These are phyloP conservation scores for Cymodocea nodosa DNA, from an alignment of 116 monocot species.

Conservation along the genomic window DNA sequence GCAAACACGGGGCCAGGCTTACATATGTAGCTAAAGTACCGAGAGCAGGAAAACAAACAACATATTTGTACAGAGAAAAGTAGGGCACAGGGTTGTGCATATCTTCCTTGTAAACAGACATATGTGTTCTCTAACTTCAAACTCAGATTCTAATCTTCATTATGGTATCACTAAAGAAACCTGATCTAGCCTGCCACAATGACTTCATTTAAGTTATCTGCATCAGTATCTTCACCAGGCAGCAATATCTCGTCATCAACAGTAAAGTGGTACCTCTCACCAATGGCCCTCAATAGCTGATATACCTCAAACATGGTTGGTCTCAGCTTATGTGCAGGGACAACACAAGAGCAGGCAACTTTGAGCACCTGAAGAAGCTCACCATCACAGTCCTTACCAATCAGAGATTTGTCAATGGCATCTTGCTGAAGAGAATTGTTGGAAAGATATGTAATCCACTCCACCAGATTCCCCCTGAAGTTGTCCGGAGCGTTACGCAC, in stretches of 20 bases:
- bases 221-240: constrained; percentile 10
- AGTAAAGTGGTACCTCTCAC: constrained; percentile 47
- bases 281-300: constrained; percentile 47
- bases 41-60: background rate
- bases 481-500: constrained; percentile 38
- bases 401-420: constrained; percentile 35
- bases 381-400: constrained; percentile 33
- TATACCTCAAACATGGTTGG: constrained; percentile 67
- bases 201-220: constrained; percentile 32
- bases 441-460: constrained; percentile 51
- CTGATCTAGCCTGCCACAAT: constrained; percentile 23
- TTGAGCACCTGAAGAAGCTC: constrained; percentile 59
- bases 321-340: constrained; percentile 37
- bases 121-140: no score
- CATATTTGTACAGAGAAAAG: background rate
- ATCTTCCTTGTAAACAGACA: no score
- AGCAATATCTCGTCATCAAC: constrained; percentile 29
- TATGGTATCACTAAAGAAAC: no score
- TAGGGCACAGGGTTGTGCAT: no score
- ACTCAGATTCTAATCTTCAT: no score
- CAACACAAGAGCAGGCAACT: constrained; percentile 40
- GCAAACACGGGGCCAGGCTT: background rate
- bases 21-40: background rate
- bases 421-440: constrained; percentile 36
- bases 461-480: constrained; percentile 52